Conservation (phyloP, 805 yeast genomes). For the Pichia deserticola region DNA sequence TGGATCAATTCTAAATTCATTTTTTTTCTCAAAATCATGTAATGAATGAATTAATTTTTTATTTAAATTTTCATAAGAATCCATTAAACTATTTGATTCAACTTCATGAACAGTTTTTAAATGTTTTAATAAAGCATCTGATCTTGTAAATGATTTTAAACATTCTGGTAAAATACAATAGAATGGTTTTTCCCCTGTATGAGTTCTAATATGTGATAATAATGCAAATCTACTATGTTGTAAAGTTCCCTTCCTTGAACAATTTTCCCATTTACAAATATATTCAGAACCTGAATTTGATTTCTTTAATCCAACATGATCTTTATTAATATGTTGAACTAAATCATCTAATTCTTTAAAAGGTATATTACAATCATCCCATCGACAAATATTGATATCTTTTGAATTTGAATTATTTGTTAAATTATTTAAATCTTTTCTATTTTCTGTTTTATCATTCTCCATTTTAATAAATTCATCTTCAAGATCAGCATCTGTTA, state of each 20-base stretch:
- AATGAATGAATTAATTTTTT: not conserved
- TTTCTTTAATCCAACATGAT: conserved; percentile 27
- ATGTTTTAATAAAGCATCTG: conserved; percentile 61
- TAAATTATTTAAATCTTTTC: too few relatives aligned
- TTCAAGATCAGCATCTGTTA: conserved; percentile 18
- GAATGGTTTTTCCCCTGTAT: conserved; percentile 61
- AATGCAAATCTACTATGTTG: conserved; percentile 53
- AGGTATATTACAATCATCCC: conserved; percentile 30
- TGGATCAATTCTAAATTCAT: conserved; percentile 4
- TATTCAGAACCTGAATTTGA: conserved; percentile 26
- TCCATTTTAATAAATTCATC: conserved; percentile 19
- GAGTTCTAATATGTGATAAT: conserved; percentile 55
- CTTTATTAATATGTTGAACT: conserved; percentile 33
- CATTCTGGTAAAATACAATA: conserved; percentile 64
- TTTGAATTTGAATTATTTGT: not conserved
- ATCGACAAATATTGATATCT: conserved; percentile 24
- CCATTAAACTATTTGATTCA: conserved; percentile 21
- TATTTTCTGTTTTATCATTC: conserved; percentile 2
- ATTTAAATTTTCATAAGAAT: conserved; percentile 15
- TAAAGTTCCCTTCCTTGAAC: conserved; percentile 42
- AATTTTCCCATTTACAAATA: conserved; percentile 56
- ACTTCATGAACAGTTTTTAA: conserved; percentile 53
- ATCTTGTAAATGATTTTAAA: conserved; percentile 46
- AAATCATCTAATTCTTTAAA: conserved; percentile 31
- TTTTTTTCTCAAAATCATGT: conserved; percentile 5